Conservation (phyloP, 352 stramenopile genomes). For the Thalassiosira pacifica region DNA sequence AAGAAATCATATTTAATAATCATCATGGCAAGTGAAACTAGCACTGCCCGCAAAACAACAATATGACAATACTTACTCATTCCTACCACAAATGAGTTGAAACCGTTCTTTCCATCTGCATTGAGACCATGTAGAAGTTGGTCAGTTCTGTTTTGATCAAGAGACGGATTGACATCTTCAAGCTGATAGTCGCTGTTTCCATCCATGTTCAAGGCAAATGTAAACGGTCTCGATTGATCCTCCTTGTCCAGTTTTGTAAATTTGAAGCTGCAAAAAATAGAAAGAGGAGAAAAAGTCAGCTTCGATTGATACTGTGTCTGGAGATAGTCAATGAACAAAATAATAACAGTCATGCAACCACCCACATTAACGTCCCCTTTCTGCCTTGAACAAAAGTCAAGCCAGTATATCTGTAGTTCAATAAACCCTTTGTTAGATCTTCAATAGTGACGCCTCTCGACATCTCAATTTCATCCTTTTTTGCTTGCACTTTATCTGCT, state of each 20-base stretch:
- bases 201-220: conserved; percentile 71
- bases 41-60: not conserved
- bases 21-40: not conserved
- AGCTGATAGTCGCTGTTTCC: conserved; percentile 71
- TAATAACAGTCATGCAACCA: conserved; percentile 29
- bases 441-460: conserved; percentile 78
- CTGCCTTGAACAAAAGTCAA: conserved; percentile 71
- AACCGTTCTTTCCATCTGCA: conserved; percentile 64
- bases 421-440: conserved; percentile 78
- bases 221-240: conserved; percentile 66
- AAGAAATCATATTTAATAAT: not conserved
- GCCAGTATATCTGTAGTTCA: conserved; percentile 82
- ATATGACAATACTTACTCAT: conserved; percentile 62
- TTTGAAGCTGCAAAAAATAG: conserved; percentile 63
- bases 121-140: conserved; percentile 47
- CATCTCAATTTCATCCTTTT: conserved; percentile 70
- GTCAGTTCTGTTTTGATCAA: conserved; percentile 49
- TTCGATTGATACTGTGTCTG: not conserved
- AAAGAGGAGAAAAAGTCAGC: not conserved
- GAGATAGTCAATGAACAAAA: no score
- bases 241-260: conserved; percentile 76
- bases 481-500: conserved; percentile 60
- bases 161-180: conserved; percentile 61
- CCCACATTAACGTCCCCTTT: conserved; percentile 61
- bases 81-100: conserved; percentile 55